Conservation (phyloP, 2,329 filamentous ascomycete species). For the Colletotrichum musae region DNA sequence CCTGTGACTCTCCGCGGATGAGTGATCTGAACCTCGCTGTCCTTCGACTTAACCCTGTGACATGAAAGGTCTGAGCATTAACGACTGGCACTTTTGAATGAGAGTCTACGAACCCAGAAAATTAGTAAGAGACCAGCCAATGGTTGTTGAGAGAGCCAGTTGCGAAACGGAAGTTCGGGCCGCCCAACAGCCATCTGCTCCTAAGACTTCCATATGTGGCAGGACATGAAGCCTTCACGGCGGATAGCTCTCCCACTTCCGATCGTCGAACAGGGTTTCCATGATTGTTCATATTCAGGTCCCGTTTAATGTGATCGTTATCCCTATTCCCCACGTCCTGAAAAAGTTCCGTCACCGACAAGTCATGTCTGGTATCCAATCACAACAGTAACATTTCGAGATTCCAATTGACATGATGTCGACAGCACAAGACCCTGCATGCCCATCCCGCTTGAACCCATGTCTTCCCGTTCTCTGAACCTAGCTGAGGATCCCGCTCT, state of each 20-base stretch:
- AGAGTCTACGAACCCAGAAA: neutral
- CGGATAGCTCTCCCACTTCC: neutral
- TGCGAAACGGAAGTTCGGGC: neutral
- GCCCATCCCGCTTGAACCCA: slow-evolving; percentile 1
- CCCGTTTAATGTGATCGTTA: no score
- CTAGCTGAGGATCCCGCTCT: slow-evolving; percentile 15
- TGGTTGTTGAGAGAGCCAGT: neutral
- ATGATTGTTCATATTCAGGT: neutral
- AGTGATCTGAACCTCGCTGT: neutral
- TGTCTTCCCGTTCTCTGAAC: neutral
- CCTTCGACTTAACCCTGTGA: neutral
- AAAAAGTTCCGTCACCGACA: neutral
- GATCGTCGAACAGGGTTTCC: neutral
- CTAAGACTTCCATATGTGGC: neutral
- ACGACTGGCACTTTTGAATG: neutral
- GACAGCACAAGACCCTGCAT: slow-evolving; percentile 1
- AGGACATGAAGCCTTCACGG: neutral
- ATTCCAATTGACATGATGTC: neutral
- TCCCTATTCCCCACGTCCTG: neutral
- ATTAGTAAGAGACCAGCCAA: neutral
- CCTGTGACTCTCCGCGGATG: neutral
- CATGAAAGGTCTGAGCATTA: no score
- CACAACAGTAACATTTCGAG: neutral
- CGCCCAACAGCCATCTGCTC: slow-evolving; percentile 1
- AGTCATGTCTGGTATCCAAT: neutral